phyloP scores from a whole-genome alignment of 345 rosid genomes.

The Anastatica hierochuntica region DNA sequence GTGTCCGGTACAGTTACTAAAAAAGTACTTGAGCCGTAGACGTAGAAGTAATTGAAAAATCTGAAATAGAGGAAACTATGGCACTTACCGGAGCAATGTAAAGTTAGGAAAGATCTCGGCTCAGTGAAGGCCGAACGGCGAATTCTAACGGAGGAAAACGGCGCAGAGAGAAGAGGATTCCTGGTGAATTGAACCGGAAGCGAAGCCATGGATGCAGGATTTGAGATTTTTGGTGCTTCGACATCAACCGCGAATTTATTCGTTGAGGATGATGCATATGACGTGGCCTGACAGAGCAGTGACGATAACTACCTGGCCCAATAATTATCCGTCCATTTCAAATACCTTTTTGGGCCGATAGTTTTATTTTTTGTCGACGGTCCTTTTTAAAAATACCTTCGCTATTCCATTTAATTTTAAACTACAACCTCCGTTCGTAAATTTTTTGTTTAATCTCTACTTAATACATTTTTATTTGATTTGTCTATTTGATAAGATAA shows the following conservation, averaged over 20 bases:
- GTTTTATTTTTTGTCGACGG: too few relatives aligned
- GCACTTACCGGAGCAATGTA: slow-evolving; percentile 43
- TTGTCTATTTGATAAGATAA: too few relatives aligned
- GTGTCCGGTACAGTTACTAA: neutral
- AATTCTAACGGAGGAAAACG: slow-evolving; percentile 12
- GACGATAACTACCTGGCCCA: neutral
- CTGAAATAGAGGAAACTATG: neutral
- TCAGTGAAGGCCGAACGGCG: slow-evolving; percentile 13
- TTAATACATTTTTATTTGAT: too few relatives aligned
- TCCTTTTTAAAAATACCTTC: too few relatives aligned
- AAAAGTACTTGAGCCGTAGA: neutral
- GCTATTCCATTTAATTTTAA: too few relatives aligned
- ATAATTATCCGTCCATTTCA: too few relatives aligned
- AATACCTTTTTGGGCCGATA: too few relatives aligned
- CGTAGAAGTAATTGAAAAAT: neutral
- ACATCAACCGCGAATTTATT: slow-evolving; percentile 18
- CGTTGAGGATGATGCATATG: slow-evolving; percentile 23
- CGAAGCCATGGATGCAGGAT: slow-evolving; percentile 31
- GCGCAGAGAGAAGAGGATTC: slow-evolving; percentile 12
- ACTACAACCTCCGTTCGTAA: too few relatives aligned
- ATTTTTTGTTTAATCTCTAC: too few relatives aligned
- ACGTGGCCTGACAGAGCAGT: slow-evolving; percentile 33
- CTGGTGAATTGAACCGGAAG: slow-evolving; percentile 32
- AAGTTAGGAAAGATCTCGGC: slow-evolving; percentile 21
- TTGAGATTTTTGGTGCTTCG: neutral